Conservation (phyloP, 2,329 filamentous ascomycete genomes). For the Aspergillus puulaauensis region DNA sequence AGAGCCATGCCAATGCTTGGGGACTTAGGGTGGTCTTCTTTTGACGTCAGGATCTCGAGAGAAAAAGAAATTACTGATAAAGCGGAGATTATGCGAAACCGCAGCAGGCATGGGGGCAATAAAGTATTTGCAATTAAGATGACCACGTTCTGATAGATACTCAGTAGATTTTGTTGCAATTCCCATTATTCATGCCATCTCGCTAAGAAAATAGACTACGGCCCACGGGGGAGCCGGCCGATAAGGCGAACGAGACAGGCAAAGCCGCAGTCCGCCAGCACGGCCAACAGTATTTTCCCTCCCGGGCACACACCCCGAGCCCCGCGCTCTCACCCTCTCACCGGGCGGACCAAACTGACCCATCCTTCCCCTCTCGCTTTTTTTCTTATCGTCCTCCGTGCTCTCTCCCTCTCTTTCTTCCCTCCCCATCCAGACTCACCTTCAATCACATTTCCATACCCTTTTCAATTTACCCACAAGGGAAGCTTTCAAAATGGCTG, state of each 20-base stretch:
- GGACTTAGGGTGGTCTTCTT: background rate
- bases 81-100: background rate
- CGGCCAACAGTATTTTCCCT: slow-evolving; percentile 40
- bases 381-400: slow-evolving; percentile 16
- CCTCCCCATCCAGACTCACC: slow-evolving; percentile 7
- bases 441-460: slow-evolving; percentile 8
- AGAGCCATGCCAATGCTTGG: background rate
- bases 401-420: slow-evolving; percentile 7
- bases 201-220: slow-evolving; percentile 6
- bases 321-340: slow-evolving; percentile 12
- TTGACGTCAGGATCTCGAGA: background rate
- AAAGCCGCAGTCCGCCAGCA: slow-evolving; percentile 4
- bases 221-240: slow-evolving; percentile 23
- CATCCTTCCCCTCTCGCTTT: slow-evolving; percentile 17
- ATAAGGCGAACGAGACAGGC: slow-evolving; percentile 17
- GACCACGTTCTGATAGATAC: background rate
- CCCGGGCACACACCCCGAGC: slow-evolving; percentile 24
- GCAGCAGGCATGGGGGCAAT: background rate
- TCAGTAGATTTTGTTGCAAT: background rate
- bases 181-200: too few species aligned
- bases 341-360: slow-evolving; percentile 6
- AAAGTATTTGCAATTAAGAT: background rate
- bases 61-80: background rate
- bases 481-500: slow-evolving; percentile 53
- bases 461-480: slow-evolving; percentile 9